Evolutionary conservation across 202 grass and related monocot genomes (phyloP).

Genomic region (Cymbopogon flexuosus): DNA sequence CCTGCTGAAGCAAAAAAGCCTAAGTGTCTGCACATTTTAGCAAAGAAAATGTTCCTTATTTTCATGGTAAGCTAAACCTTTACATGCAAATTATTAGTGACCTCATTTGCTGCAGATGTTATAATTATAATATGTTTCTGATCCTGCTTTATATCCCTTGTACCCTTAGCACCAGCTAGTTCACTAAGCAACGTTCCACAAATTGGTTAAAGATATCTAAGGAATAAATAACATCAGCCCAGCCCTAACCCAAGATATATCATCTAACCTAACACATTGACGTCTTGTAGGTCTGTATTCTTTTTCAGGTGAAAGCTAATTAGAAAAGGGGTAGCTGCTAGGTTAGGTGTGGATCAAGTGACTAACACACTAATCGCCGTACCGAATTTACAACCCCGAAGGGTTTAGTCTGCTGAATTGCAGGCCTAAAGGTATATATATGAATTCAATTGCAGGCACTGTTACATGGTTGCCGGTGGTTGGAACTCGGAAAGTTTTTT

Average conservation of each 20-base stretch:
- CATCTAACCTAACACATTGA: conserved; percentile 30
- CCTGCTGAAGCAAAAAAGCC: not conserved
- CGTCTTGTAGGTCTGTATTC: conserved; percentile 2
- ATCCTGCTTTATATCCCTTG: conserved; percentile 32
- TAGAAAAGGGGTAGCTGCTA: conserved; percentile 39
- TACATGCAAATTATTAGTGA: conserved; percentile 1
- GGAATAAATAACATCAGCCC: conserved; percentile 31
- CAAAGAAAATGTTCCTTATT: conserved; percentile 11
- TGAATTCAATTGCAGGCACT: conserved; percentile 19
- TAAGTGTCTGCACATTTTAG: not conserved
- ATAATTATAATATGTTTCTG: conserved; percentile 31
- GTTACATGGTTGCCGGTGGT: conserved; percentile 33
- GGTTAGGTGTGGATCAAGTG: conserved; percentile 46
- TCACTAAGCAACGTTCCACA: conserved; percentile 32
- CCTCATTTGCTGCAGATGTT: conserved; percentile 17
- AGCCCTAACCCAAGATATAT: conserved; percentile 15
- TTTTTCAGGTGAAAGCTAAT: conserved; percentile 38
- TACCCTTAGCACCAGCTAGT: conserved; percentile 31
- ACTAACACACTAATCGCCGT: conserved; percentile 31
- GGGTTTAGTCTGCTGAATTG: conserved; percentile 34
- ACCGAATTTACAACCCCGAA: conserved; percentile 15
- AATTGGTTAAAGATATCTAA: conserved; percentile 29
- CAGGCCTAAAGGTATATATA: conserved; percentile 42
- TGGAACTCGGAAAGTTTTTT: conserved; percentile 30
- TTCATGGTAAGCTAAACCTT: not conserved